These are phyloP conservation scores for Yamadazyma sp. DNA, from an alignment of 805 yeast genomes.

Conservation along the genomic window DNA sequence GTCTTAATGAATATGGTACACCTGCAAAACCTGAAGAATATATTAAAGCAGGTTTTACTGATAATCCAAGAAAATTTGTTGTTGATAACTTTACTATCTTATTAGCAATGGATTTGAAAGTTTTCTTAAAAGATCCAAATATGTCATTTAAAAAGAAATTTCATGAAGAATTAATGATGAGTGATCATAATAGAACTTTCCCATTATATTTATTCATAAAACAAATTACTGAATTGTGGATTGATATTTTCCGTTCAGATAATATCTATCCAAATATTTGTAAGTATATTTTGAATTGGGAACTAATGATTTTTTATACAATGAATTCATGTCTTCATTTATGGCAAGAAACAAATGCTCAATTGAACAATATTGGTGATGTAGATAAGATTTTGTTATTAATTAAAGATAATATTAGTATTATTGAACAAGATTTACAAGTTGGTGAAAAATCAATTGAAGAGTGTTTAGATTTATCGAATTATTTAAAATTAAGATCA, in stretches of 20 bases:
- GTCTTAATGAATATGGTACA: slow-evolving; percentile 41
- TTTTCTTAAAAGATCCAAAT: slow-evolving; percentile 55
- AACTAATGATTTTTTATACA: slow-evolving; percentile 51
- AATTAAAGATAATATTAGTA: slow-evolving; percentile 29
- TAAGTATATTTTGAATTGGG: slow-evolving; percentile 47
- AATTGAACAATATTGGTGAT: slow-evolving; percentile 42
- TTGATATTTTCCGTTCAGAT: slow-evolving; percentile 27
- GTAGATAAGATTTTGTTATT: slow-evolving; percentile 48
- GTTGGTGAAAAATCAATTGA: slow-evolving; percentile 31
- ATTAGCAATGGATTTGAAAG: slow-evolving; percentile 51
- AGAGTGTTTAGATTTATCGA: slow-evolving; percentile 44
- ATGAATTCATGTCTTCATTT: slow-evolving; percentile 56
- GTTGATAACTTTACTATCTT: slow-evolving; percentile 45
- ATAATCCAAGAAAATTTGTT: slow-evolving; percentile 41
- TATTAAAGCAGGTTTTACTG: slow-evolving; percentile 45
- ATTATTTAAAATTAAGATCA: slow-evolving; percentile 44
- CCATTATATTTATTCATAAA: slow-evolving; percentile 45
- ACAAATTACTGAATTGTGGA: slow-evolving; percentile 35
- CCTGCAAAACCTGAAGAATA: slow-evolving; percentile 43
- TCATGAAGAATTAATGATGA: slow-evolving; percentile 64
- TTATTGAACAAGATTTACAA: slow-evolving; percentile 22
- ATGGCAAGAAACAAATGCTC: slow-evolving; percentile 65
- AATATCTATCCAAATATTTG: slow-evolving; percentile 36
- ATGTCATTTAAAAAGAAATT: slow-evolving; percentile 59
- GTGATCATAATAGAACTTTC: slow-evolving; percentile 46